A percentile compares a stretch with the other conserved stretches of the same genome.
Evolutionary conservation across 2,329 filamentous ascomycete genomes (phyloP).

Genomic region (Hortaea sp.): DNA sequence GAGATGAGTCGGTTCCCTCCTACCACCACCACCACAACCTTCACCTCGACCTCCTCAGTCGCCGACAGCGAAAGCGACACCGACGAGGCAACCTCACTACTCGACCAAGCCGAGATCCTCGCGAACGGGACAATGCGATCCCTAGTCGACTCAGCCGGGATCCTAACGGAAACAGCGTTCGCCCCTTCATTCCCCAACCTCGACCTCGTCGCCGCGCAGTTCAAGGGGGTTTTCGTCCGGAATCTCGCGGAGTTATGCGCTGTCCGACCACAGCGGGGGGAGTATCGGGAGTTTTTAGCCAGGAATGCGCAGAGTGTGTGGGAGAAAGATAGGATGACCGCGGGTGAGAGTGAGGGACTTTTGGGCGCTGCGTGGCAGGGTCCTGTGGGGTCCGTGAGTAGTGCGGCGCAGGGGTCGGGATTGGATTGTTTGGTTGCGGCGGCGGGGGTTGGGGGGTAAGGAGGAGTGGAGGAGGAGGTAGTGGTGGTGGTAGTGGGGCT

Average conservation of each 20-base stretch:
- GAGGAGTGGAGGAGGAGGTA: no score
- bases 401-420: conserved; percentile 54
- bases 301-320: conserved; percentile 56
- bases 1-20: conserved; percentile 31
- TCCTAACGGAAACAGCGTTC: conserved; percentile 26
- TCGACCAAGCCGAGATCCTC: conserved; percentile 25
- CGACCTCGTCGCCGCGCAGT: conserved; percentile 44
- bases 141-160: conserved; percentile 26
- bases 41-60: no score
- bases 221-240: conserved; percentile 63
- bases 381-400: conserved; percentile 41
- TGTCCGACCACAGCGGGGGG: conserved; percentile 34
- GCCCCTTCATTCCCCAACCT: conserved; percentile 7
- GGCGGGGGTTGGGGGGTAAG: conserved; percentile 3
- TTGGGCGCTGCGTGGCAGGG: conserved; percentile 53
- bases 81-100: conserved; percentile 22
- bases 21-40: no score
- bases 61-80: conserved; percentile 15
- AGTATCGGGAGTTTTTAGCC: conserved; percentile 45
- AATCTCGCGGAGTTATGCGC: conserved; percentile 50
- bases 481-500: no score
- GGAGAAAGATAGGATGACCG: conserved; percentile 36
- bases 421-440: conserved; percentile 59
- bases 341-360: conserved; percentile 36
- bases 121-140: conserved; percentile 28